These are phyloP conservation scores for Sporothrix humicola DNA, from an alignment of 2,329 filamentous ascomycete species.

Conservation along the genomic window DNA sequence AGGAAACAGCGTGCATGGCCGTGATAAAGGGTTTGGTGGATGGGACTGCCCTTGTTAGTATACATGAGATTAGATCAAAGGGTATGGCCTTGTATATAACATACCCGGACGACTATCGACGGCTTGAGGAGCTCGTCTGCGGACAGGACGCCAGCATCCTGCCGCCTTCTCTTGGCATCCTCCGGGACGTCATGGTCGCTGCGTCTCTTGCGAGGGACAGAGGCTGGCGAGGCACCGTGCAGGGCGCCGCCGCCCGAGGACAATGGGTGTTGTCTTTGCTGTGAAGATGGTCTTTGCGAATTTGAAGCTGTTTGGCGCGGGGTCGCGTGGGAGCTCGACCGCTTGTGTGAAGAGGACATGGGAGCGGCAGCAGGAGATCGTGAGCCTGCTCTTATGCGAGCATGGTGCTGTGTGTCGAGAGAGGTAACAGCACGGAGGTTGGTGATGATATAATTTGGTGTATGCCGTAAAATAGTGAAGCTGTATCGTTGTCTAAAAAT, in stretches of 20 bases:
- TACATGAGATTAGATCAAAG: too few species aligned
- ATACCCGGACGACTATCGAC: slow-evolving; percentile 60
- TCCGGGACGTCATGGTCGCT: slow-evolving; percentile 43
- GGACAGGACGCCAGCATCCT: slow-evolving; percentile 42
- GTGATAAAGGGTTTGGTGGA: slow-evolving; percentile 58
- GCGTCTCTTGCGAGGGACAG: slow-evolving; percentile 40
- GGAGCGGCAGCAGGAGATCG: slow-evolving; percentile 8
- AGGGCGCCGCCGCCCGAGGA: slow-evolving; percentile 45
- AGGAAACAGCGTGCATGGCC: slow-evolving; percentile 62
- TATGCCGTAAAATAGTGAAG: not conserved
- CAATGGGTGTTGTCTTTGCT: slow-evolving; percentile 42
- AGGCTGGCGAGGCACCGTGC: slow-evolving; percentile 45
- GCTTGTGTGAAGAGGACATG: slow-evolving; percentile 33
- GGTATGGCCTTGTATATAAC: not conserved
- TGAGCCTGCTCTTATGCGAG: slow-evolving; percentile 14
- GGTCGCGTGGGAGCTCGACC: slow-evolving; percentile 53
- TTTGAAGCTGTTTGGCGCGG: slow-evolving; percentile 48
- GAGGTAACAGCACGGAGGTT: not conserved
- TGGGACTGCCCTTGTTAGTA: slow-evolving; percentile 53
- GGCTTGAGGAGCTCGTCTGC: slow-evolving; percentile 60
- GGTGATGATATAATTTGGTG: not conserved
- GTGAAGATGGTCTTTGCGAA: slow-evolving; percentile 36
- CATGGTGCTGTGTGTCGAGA: slow-evolving; percentile 23
- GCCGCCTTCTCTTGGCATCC: slow-evolving; percentile 34
- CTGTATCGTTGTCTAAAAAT: not conserved